A percentile compares a stretch with the other conserved stretches of the same genome.
These are phyloP conservation scores for Rubus parviflorus DNA, from an alignment of 306 rosid genomes.

Conservation along the genomic window DNA sequence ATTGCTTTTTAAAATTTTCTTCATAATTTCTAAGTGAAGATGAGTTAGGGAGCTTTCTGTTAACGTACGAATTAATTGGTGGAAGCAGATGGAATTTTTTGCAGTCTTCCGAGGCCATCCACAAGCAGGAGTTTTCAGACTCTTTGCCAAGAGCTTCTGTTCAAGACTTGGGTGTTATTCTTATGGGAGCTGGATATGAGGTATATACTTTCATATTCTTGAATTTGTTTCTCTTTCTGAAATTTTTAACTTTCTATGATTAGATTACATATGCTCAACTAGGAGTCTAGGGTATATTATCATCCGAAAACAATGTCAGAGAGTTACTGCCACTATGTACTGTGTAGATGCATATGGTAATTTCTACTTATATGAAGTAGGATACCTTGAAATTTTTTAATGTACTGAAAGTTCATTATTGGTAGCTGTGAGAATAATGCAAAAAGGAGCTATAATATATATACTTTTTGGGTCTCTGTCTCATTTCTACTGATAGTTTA, in stretches of 20 bases:
- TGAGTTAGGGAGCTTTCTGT: conserved; percentile 15
- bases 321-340: background rate
- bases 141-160: conserved; percentile 74
- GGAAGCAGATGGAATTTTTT: conserved; percentile 72
- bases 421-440: background rate
- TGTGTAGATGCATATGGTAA: background rate
- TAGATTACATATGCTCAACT: background rate
- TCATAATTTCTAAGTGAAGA: background rate
- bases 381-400: background rate
- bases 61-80: conserved; percentile 28
- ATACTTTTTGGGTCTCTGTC: background rate
- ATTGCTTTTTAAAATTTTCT: conserved; percentile 10
- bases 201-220: conserved; percentile 34
- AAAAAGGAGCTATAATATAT: background rate
- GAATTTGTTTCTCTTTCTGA: background rate
- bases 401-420: background rate
- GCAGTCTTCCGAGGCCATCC: conserved; percentile 72
- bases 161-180: conserved; percentile 75
- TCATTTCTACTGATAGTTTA: background rate
- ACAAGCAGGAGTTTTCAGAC: conserved; percentile 84
- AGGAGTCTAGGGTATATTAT: background rate
- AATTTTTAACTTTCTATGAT: background rate
- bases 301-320: background rate
- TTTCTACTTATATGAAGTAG: background rate
- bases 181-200: conserved; percentile 99